These are phyloP conservation scores for Fusarium sublunatum DNA, from an alignment of 2,329 filamentous ascomycete species.

Conservation along the genomic window DNA sequence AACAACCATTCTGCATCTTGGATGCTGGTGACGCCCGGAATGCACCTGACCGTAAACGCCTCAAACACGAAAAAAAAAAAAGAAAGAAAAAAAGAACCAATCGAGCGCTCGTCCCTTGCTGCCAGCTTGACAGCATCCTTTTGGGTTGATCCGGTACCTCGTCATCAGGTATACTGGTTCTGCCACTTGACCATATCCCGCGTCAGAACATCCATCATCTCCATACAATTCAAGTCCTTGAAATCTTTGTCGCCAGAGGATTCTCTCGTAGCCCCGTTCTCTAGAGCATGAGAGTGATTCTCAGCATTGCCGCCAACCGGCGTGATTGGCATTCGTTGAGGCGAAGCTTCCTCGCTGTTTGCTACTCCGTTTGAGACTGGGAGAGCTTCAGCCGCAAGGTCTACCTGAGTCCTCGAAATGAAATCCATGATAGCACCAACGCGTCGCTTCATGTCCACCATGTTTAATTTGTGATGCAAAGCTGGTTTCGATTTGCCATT, in stretches of 20 bases:
- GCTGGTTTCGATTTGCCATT: slow-evolving; percentile 63
- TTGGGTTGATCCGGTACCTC: slow-evolving; percentile 2
- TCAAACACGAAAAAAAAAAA: too few relatives aligned
- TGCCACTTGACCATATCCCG: slow-evolving; percentile 88
- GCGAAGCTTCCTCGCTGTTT: slow-evolving; percentile 54
- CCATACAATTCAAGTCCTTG: slow-evolving; percentile 78
- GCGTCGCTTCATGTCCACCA: slow-evolving; percentile 88
- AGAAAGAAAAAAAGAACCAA: slow-evolving; percentile 10
- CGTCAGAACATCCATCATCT: slow-evolving; percentile 92
- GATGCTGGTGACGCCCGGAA: slow-evolving; percentile 43
- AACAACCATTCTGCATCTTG: slow-evolving; percentile 30
- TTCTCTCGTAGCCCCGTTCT: slow-evolving; percentile 43
- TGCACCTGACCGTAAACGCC: slow-evolving; percentile 43
- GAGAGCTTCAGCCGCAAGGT: slow-evolving; percentile 76
- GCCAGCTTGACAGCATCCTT: background rate
- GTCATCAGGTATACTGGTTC: slow-evolving; percentile 68
- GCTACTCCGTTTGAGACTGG: slow-evolving; percentile 57
- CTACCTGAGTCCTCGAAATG: slow-evolving; percentile 88
- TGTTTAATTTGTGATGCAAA: slow-evolving; percentile 76
- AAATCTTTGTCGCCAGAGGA: slow-evolving; percentile 65
- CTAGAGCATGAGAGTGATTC: slow-evolving; percentile 39
- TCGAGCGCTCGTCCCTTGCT: slow-evolving; percentile 1
- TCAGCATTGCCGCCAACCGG: slow-evolving; percentile 52
- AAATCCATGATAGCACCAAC: slow-evolving; percentile 89
- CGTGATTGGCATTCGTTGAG: slow-evolving; percentile 52